These are phyloP conservation scores for Podila minutissima DNA, from an alignment of 192 early-diverging fungal genomes.

Conservation along the genomic window DNA sequence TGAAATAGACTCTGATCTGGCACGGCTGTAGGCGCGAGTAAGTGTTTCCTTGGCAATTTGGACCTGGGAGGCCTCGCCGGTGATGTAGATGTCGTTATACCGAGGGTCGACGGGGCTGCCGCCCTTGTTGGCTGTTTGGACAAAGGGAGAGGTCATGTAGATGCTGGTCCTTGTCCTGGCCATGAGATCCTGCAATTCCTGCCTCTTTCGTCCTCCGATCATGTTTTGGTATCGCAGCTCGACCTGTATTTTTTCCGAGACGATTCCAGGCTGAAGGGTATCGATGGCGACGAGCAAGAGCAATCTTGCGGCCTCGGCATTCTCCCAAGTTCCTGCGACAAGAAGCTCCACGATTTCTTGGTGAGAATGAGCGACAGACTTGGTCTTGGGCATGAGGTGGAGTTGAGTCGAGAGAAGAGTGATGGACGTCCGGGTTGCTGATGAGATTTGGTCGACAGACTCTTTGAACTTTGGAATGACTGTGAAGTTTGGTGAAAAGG, in stretches of 20 bases:
- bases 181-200: slow-evolving; percentile 72
- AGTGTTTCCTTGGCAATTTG: slow-evolving; percentile 63
- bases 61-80: slow-evolving; percentile 65
- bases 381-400: background rate
- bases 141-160: slow-evolving; percentile 76
- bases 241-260: slow-evolving; percentile 27
- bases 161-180: slow-evolving; percentile 74
- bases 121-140: slow-evolving; percentile 40
- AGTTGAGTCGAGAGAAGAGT: slow-evolving; percentile 20
- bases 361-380: background rate
- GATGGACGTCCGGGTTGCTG: slow-evolving; percentile 31
- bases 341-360: slow-evolving; percentile 32
- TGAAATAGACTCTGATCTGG: slow-evolving; percentile 25
- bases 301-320: slow-evolving; percentile 37
- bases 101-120: slow-evolving; percentile 45
- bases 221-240: slow-evolving; percentile 69
- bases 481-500: slow-evolving; percentile 6
- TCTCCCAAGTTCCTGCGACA: slow-evolving; percentile 44
- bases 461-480: slow-evolving; percentile 34
- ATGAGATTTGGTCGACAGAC: slow-evolving; percentile 36
- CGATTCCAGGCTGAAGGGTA: slow-evolving; percentile 27
- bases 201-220: slow-evolving; percentile 74
- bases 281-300: slow-evolving; percentile 42
- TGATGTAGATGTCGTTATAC: slow-evolving; percentile 71
- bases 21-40: slow-evolving; percentile 54